These are phyloP conservation scores for Suhomyces panamericanus DNA, from an alignment of 1,139 yeast genomes.

Conservation along the genomic window DNA sequence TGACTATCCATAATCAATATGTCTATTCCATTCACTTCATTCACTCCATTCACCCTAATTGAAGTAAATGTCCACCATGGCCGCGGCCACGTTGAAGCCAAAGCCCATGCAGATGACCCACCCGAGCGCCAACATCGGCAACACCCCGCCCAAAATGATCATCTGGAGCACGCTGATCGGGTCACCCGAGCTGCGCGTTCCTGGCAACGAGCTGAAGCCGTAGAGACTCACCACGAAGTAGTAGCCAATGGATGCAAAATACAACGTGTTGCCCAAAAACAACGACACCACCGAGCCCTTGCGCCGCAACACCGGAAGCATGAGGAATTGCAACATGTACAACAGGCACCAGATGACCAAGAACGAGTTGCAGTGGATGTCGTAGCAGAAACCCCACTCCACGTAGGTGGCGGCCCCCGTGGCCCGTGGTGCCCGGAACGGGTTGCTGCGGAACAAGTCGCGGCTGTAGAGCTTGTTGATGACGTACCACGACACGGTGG, in stretches of 20 bases:
- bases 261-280: slow-evolving; percentile 74
- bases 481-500: slow-evolving; percentile 72
- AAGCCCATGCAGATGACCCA: slow-evolving; percentile 60
- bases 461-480: slow-evolving; percentile 57
- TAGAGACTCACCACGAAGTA: slow-evolving; percentile 80
- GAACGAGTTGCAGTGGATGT: slow-evolving; percentile 88
- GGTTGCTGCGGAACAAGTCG: slow-evolving; percentile 4
- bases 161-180: slow-evolving; percentile 40
- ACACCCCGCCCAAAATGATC: slow-evolving; percentile 40
- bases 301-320: slow-evolving; percentile 68
- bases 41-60: slow-evolving; percentile 21
- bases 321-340: slow-evolving; percentile 72
- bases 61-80: slow-evolving; percentile 69
- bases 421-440: slow-evolving; percentile 3
- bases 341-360: slow-evolving; percentile 76
- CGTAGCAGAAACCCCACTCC: slow-evolving; percentile 95
- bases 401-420: slow-evolving; percentile 35
- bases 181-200: slow-evolving; percentile 50
- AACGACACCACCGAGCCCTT: slow-evolving; percentile 61
- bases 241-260: slow-evolving; percentile 69
- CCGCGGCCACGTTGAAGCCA: slow-evolving; percentile 70
- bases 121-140: slow-evolving; percentile 56
- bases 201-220: slow-evolving; percentile 82
- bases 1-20: too few species aligned
- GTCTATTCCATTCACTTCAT: too few species aligned